Evolutionary conservation across 2,329 filamentous ascomycete species (phyloP), one percentile per base, ranked within the genome.

Genomic region (Xenosphaeropsis pyriputrescens): DNA sequence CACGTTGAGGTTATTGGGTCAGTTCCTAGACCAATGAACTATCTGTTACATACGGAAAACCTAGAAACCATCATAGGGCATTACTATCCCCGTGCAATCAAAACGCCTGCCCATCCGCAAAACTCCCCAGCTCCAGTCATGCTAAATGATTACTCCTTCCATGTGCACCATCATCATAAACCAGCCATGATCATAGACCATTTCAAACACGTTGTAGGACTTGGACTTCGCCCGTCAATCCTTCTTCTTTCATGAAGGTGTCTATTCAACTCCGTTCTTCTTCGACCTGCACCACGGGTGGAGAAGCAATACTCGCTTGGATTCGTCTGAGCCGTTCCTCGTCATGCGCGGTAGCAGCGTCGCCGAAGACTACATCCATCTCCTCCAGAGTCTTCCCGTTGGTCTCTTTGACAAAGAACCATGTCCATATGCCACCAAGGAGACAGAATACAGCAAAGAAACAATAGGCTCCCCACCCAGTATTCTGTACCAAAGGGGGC

Each of bases 401-500:
- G 1, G 72, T 76, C 49, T 78, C 73, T 0, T 70, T 72, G 0
- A 73, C 64, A 41, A 68, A 69, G 39, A 65, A 62, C 45, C 55
- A 70, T 0, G 66, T 65, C 63, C 68, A 76, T 5, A 64, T 42
- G 2, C 62, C 57, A 1, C 63, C 60, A 18, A 71, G 51, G 0
- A 62, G 41, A 47, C 67, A 71, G 44, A 70, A 70, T 2, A 61
- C 53, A 0, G 64, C 66, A 44, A 73, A 73, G 50, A 73, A 70
- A 6, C 73, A 57, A 46, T 76, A 77, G 0, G 69, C 64, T 38
- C 68, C 68, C 56, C 64, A 75, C 12, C 61, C 61, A 6, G 68
- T 76, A 38, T 70, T 68, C 41, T 70, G 57, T 16, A 82, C 68
- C 29, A 81, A 65, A 1, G 75, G 66, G 0, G 77, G 78, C 0